Evolutionary conservation across 140 eudicot genomes (phyloP).

Genomic region (Cichorium intybus): DNA sequence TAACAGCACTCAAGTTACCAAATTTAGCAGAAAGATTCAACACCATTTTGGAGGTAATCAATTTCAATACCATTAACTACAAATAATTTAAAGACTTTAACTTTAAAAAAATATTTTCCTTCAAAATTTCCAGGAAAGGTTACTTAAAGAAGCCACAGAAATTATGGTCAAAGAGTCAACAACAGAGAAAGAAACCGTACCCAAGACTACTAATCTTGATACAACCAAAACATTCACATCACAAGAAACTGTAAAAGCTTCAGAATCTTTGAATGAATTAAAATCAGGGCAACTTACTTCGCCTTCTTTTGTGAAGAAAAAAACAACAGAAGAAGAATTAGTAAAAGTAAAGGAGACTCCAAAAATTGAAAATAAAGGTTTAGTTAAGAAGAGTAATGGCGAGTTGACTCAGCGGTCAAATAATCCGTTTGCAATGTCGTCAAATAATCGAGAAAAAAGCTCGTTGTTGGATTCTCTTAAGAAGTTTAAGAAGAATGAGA

Average conservation of each 20-base stretch:
- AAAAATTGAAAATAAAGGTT: constrained; percentile 30
- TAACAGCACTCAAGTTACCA: constrained; percentile 79
- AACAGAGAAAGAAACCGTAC: constrained; percentile 11
- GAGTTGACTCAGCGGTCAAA: constrained; percentile 36
- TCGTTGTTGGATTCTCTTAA: constrained; percentile 81
- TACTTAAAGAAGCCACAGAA: constrained; percentile 53
- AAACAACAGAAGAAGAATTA: constrained; percentile 35
- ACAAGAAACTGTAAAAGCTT: constrained; percentile 36
- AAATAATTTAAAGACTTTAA: too few species aligned
- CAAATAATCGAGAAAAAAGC: constrained; percentile 45
- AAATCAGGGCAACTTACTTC: constrained; percentile 32
- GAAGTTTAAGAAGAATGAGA: constrained; percentile 59
- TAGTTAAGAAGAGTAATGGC: constrained; percentile 23
- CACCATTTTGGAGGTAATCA: constrained; percentile 72
- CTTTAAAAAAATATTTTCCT: too few species aligned
- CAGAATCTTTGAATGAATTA: constrained; percentile 34
- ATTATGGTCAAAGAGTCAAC: constrained; percentile 25
- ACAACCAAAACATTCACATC: constrained; percentile 23
- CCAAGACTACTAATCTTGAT: constrained; percentile 10
- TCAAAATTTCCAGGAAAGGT: constrained; percentile 68
- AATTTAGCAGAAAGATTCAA: constrained; percentile 86
- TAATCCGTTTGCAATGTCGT: constrained; percentile 76
- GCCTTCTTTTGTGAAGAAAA: constrained; percentile 43
- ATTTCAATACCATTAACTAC: not conserved
- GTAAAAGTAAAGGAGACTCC: constrained; percentile 24